Base-by-base conservation (phyloP, 257 asterid genomes). In the Orobanche coerulescens region DNA sequence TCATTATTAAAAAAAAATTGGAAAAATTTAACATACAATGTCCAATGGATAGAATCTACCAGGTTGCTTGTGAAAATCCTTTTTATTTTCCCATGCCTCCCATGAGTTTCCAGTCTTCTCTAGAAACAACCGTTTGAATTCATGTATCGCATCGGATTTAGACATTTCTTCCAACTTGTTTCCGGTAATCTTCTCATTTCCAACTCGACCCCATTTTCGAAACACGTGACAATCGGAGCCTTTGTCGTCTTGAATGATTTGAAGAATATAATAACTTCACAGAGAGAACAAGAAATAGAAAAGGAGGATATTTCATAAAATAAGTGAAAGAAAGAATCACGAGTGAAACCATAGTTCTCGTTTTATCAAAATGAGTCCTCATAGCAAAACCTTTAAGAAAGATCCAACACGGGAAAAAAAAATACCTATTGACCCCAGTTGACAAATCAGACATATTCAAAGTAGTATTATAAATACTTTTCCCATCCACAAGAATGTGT, bases 201-300 rank as follows among this genome's bases (percentile, higher is more conserved):
- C 98, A 72, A 93, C 94, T 67, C 98, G 94, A 57, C 97, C 97
- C 98, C 97, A 93, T 78, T 93, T 93, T 30, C 97, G 96, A 59
- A 89, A 93, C 48, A 93, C 91, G 57, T 82, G 68, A 66, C 97
- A 89, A 10, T 80, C 88, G 3, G 90, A 78, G 68, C 95, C 79
- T 72, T 83, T 83, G 78, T 93, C 98, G 24, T 93, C 95, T 89
- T 93, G 86, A 71, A 89, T 93, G 60, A 93, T 84, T 80, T 93
- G 98, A 64, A 93, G 93, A 58, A 93, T 76, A 69, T 89, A 93
- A 76, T 77, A 93, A 75, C 98, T 93, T 69, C 88, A 83, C 23
- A 68, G 23, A 59, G 22, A 67, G 14, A 51, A 66, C 54, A 54
- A 3, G 36, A 19, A 46, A 47, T 1, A 47, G 4, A 44, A 22